Base-by-base conservation (phyloP, 176 grass and related monocot genomes). In the Carex cristatella region DNA sequence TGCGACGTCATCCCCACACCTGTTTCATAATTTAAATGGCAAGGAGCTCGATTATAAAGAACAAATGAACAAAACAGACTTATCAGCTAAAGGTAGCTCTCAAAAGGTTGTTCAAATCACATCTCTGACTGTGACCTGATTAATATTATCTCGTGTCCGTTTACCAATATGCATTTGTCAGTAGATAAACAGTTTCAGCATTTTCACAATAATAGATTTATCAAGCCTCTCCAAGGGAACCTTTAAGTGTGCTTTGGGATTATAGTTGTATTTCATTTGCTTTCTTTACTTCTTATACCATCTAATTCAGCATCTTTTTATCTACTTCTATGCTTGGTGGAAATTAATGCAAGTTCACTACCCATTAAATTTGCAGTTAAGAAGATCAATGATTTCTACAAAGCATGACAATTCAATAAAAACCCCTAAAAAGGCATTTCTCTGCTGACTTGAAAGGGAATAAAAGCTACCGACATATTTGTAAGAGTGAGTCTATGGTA, bases 1-100 rank as follows among this genome's bases (percentile, higher is more conserved):
- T 90, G 91, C 64, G 87, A 30, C 65, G 70, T 83, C 54, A 91
- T 84, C 38, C 88, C 89, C 48, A 64, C 31, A 68, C 80, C 87
- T 92, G 83, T 69, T 88, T 84, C 10, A 87, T 57, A 83, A 86
- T 88, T 85, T 33, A 87, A 56, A 66, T 11, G 42, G 71, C 70
- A 69, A 80, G 71, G 46, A 76, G 23, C 10, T 76, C 53, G 30
- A 31, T 53, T 54, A 27, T 73, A 76, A 51, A 76, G 4, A 76
- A 30, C 42, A 54, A 13, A 11, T 14, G 48, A 72, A 48, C 40
- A 48, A 46, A 14, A 31, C n/a, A 76, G 11, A 54, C 19, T 54
- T 7, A 53, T 54, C 40, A 48, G 18, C 65, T 38, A 65, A 23
- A 72, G 38, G 37, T 48, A 19, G 15, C 15, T 46, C 38, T 71